phyloP scores from a whole-genome alignment of 192 early-diverging fungal species.

The Coemansia sp. region DNA sequence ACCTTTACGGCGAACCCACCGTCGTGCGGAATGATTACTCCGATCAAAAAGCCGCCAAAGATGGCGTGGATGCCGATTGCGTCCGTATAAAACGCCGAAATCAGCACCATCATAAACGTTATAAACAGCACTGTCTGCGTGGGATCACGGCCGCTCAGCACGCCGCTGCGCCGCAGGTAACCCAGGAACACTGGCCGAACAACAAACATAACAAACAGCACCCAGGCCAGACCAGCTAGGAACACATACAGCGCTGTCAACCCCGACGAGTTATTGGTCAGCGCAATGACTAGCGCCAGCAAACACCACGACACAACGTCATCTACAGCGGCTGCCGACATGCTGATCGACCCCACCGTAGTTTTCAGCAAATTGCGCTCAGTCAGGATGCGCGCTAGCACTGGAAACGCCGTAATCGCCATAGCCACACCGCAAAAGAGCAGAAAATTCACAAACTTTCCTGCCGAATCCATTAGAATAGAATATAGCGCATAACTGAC shows the following conservation, averaged over 20 bases:
- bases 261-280: constrained; percentile 72
- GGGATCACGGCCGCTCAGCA: constrained; percentile 38
- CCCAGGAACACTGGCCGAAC: constrained; percentile 61
- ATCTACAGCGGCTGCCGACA: constrained; percentile 83
- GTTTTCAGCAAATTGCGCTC: constrained; percentile 83
- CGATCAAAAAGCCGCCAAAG: constrained; percentile 89
- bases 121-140: constrained; percentile 64
- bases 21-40: constrained; percentile 86
- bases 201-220: constrained; percentile 66
- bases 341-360: constrained; percentile 76
- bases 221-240: constrained; percentile 67
- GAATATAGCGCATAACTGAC: constrained; percentile 72
- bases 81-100: constrained; percentile 79
- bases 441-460: constrained; percentile 69
- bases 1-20: constrained; percentile 82
- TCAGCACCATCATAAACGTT: constrained; percentile 69
- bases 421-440: constrained; percentile 89
- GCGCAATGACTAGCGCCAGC: constrained; percentile 78
- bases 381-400: constrained; percentile 89
- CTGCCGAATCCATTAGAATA: constrained; percentile 45
- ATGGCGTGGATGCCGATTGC: constrained; percentile 89
- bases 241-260: constrained; percentile 83
- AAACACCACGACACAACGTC: constrained; percentile 87
- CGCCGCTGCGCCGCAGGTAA: constrained; percentile 40
- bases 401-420: constrained; percentile 93